These are phyloP conservation scores for Allomyces macrogynus DNA, from an alignment of 192 early-diverging fungal species.

Conservation along the genomic window DNA sequence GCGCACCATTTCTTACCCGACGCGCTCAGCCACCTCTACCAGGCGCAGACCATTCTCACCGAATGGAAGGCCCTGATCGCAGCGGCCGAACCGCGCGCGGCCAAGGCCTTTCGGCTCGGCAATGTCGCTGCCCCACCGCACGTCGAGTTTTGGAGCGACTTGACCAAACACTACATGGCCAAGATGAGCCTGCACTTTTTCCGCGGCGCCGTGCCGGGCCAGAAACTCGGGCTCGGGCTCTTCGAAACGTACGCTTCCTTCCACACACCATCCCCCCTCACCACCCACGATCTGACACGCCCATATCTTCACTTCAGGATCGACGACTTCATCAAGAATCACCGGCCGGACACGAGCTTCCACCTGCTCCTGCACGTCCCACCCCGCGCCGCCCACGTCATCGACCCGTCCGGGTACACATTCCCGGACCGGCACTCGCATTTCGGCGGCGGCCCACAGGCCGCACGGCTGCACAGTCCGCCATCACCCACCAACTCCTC, in stretches of 20 bases:
- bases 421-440: neutral
- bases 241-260: neutral
- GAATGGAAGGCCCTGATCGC: neutral
- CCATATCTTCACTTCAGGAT: neutral
- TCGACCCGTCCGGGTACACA: neutral
- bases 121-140: too few relatives aligned
- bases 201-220: neutral
- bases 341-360: neutral
- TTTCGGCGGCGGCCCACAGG: neutral
- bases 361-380: neutral
- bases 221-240: neutral
- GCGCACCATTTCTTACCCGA: neutral
- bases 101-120: too few relatives aligned
- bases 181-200: constrained; percentile 1
- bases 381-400: neutral
- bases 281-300: neutral
- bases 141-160: too few relatives aligned
- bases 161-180: too few relatives aligned
- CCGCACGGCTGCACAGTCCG: neutral
- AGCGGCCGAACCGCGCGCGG: too few relatives aligned
- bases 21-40: neutral
- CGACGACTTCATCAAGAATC: neutral
- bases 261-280: neutral
- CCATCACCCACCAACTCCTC: neutral
- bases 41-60: neutral